Evolutionary conservation across 2,329 filamentous ascomycete species (phyloP).

Genomic region (Leptographium flavum): DNA sequence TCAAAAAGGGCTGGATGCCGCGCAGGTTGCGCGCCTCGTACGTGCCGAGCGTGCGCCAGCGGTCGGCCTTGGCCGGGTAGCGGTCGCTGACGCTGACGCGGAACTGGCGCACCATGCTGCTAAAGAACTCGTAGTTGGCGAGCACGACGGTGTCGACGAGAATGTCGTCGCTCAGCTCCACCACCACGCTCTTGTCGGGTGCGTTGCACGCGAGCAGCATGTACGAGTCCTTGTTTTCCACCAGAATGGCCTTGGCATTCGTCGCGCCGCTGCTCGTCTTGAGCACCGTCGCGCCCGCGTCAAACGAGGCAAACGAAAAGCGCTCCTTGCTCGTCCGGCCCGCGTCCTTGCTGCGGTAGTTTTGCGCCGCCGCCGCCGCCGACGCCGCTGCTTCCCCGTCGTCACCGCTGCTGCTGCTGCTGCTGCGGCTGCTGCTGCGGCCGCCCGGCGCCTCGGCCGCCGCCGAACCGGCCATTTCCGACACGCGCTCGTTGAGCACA

Average conservation of each 20-base stretch:
- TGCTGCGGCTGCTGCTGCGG: constrained; percentile 1
- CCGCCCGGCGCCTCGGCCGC: constrained; percentile 10
- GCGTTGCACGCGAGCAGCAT: constrained; percentile 87
- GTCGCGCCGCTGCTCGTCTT: constrained; percentile 82
- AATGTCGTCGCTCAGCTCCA: constrained; percentile 78
- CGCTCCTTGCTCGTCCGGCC: constrained; percentile 96
- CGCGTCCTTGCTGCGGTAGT: constrained; percentile 72
- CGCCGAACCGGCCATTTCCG: constrained; percentile 24
- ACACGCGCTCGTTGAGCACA: constrained; percentile 28
- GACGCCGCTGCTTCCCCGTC: neutral
- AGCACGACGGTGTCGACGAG: constrained; percentile 92
- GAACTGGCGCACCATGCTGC: constrained; percentile 87
- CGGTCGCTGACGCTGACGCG: constrained; percentile 85
- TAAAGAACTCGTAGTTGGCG: constrained; percentile 98
- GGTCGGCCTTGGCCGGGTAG: constrained; percentile 82
- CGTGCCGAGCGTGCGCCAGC: constrained; percentile 78
- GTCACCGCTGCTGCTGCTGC: constrained; percentile 13
- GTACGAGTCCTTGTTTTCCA: constrained; percentile 97
- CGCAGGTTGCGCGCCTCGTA: constrained; percentile 88
- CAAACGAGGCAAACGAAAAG: constrained; percentile 95
- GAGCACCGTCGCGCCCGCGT: constrained; percentile 83
- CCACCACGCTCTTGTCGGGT: constrained; percentile 82
- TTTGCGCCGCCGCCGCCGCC: constrained; percentile 31
- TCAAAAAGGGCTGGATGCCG: constrained; percentile 83
- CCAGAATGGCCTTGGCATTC: constrained; percentile 73